These are phyloP conservation scores for Chalara sp. DNA, from an alignment of 2,329 filamentous ascomycete genomes.

Conservation along the genomic window DNA sequence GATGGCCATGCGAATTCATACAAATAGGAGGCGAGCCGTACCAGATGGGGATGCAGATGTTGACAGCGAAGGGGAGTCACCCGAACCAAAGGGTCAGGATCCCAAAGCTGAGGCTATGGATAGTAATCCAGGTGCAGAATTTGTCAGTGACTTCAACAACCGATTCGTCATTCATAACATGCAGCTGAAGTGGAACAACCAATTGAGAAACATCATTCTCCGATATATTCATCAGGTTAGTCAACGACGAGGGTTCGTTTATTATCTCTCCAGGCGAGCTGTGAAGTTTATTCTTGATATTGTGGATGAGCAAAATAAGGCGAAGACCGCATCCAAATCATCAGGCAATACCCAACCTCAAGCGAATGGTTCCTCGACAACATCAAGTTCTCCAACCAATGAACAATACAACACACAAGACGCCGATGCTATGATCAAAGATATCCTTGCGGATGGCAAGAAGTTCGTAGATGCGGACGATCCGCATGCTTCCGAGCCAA, in stretches of 20 bases:
- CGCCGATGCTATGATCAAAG: conserved; percentile 78
- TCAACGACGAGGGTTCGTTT: conserved; percentile 91
- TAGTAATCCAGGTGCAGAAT: conserved; percentile 67
- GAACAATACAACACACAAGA: conserved; percentile 41
- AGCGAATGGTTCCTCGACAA: conserved; percentile 18
- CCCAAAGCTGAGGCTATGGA: conserved; percentile 49
- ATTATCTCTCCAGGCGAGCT: conserved; percentile 91
- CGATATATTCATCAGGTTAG: conserved; percentile 97
- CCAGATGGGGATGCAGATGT: conserved; percentile 28
- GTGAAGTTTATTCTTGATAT: conserved; percentile 98
- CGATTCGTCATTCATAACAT: conserved; percentile 97
- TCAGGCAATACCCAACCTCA: conserved; percentile 24
- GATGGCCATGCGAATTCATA: conserved; percentile 26
- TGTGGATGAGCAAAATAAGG: conserved; percentile 83
- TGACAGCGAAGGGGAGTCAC: conserved; percentile 29
- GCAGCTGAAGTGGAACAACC: conserved; percentile 98
- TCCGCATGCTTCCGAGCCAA: conserved; percentile 30
- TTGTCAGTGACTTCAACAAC: conserved; percentile 93
- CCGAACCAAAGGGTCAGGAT: conserved; percentile 28
- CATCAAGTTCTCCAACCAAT: conserved; percentile 12
- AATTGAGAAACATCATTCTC: conserved; percentile 89
- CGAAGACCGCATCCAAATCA: conserved; percentile 20
- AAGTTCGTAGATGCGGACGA: conserved; percentile 71
- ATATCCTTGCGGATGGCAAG: conserved; percentile 77
- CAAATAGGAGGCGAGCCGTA: conserved; percentile 17